A percentile compares a stretch with the other conserved stretches of the same genome.
These are phyloP conservation scores for Populus simonii DNA, from an alignment of 345 rosid species.

Conservation along the genomic window DNA sequence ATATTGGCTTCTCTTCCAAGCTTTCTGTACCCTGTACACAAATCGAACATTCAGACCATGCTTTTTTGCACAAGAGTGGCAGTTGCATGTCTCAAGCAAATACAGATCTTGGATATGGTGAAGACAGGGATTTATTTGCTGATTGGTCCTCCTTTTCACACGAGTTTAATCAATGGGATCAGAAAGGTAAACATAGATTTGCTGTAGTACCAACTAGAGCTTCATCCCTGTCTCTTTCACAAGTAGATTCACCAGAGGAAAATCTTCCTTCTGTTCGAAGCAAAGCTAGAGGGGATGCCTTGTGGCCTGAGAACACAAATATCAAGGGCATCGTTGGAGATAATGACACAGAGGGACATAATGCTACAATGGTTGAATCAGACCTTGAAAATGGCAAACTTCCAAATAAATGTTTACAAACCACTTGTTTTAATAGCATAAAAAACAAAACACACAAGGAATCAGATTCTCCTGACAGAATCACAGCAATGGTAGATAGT, in stretches of 20 bases:
- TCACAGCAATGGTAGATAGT: not conserved
- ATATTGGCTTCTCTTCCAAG: constrained; percentile 6
- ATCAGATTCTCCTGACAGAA: not conserved
- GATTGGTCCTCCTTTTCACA: not conserved
- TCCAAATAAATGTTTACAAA: not conserved
- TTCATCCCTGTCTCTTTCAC: constrained; percentile 11
- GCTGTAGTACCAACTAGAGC: not conserved
- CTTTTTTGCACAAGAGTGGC: not conserved
- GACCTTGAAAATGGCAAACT: not conserved
- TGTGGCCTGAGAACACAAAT: not conserved
- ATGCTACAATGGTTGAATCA: not conserved
- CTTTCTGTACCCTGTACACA: not conserved
- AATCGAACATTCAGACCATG: not conserved
- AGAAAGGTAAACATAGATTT: constrained; percentile 21
- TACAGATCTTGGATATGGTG: constrained; percentile 1
- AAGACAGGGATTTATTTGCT: not conserved
- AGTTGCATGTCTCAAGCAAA: constrained; percentile 3
- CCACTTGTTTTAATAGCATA: not conserved
- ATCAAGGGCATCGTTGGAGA: not conserved
- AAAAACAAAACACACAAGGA: not conserved
- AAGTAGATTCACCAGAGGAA: not conserved
- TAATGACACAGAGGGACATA: not conserved
- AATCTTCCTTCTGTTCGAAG: constrained; percentile 1
- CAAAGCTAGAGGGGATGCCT: constrained; percentile 3
- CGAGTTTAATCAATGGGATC: constrained; percentile 23